Base-by-base conservation (phyloP, 148 eudicot genomes). In the Spergularia bocconei region DNA sequence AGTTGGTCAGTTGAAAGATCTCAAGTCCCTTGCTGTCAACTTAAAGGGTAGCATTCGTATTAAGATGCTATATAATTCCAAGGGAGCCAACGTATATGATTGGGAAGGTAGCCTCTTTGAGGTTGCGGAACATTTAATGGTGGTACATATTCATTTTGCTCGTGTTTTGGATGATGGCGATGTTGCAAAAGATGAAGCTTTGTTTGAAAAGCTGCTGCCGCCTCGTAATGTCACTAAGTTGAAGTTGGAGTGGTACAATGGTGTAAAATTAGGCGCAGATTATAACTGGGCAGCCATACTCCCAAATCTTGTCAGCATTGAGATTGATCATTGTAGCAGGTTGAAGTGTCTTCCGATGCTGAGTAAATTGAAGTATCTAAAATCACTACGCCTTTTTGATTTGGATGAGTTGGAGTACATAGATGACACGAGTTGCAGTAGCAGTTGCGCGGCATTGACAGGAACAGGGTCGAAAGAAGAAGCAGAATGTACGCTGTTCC, bases 391-490 rank as follows among this genome's bases (percentile, higher is more conserved):
- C 0, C 78, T 75, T 53, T 16, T 11, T 7, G 11, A 38, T 11
- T 39, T 66, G 53, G 3, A 23, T 0, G 39, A 55, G 1, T 75
- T 75, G 71, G 78, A 64, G 64, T 64, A 54, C 36, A 75, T 75
- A 10, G 71, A 75, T 17, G 20, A 65, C 7, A 19, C 21, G 21
- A 65, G 13, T 21, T 6, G 13, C 6, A 33, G 21, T 17, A 3
- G 11, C 36, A 29, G 36, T 29, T 29, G 36, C 36, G 36, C 36
- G 36, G 36, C 36, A 29, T 29, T 29, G 1, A 0, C 36, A 29
- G 36, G 36, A 29, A 2, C 36, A 29, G 36, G 2, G 36, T 29
- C 36, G 36, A 29, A 29, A 44, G 48, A 44, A 47, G 9, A 29
- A 29, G 36, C 36, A 29, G 36, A 29, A 29, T 29, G 36, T 29